A percentile compares a stretch with the other conserved stretches of the same genome.
These are phyloP conservation scores for Ensete glaucum DNA, from an alignment of 176 grass and related monocot genomes.

Conservation along the genomic window DNA sequence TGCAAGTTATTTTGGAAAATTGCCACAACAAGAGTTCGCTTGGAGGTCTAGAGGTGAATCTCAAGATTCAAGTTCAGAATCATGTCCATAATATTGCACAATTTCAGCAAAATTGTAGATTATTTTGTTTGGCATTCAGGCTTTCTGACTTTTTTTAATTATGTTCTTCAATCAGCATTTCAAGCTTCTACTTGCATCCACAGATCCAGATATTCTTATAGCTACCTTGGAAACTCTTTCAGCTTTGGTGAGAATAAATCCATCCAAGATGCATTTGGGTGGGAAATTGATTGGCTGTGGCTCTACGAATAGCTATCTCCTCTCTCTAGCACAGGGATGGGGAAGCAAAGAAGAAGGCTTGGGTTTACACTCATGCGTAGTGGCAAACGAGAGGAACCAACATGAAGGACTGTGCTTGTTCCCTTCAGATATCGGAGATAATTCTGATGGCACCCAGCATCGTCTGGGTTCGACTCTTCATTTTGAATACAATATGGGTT, in stretches of 20 bases:
- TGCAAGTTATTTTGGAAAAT: slow-evolving; percentile 94
- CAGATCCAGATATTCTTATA: slow-evolving; percentile 91
- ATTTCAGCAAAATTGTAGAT: background rate
- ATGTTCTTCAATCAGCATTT: slow-evolving; percentile 57
- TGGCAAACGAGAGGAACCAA: slow-evolving; percentile 84
- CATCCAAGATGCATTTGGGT: slow-evolving; percentile 91
- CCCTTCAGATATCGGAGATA: slow-evolving; percentile 64
- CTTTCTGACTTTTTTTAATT: background rate
- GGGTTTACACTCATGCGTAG: slow-evolving; percentile 83
- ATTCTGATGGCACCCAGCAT: slow-evolving; percentile 54
- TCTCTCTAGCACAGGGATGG: slow-evolving; percentile 96
- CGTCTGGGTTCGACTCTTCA: slow-evolving; percentile 89
- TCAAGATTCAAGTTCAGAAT: background rate
- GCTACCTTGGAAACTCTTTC: slow-evolving; percentile 84
- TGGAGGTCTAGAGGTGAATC: slow-evolving; percentile 66
- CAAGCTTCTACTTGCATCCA: slow-evolving; percentile 81
- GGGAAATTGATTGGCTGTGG: slow-evolving; percentile 79
- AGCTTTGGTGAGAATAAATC: slow-evolving; percentile 88
- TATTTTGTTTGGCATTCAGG: background rate
- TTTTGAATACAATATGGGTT: slow-evolving; percentile 70
- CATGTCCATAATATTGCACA: background rate
- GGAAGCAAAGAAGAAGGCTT: slow-evolving; percentile 99
- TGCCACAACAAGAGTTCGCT: slow-evolving; percentile 89
- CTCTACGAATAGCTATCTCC: slow-evolving; percentile 67
- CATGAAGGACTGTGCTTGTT: slow-evolving; percentile 58